phyloP scores from a whole-genome alignment of 495 filamentous ascomycete genomes.

The Xanthoparmelia taractica region DNA sequence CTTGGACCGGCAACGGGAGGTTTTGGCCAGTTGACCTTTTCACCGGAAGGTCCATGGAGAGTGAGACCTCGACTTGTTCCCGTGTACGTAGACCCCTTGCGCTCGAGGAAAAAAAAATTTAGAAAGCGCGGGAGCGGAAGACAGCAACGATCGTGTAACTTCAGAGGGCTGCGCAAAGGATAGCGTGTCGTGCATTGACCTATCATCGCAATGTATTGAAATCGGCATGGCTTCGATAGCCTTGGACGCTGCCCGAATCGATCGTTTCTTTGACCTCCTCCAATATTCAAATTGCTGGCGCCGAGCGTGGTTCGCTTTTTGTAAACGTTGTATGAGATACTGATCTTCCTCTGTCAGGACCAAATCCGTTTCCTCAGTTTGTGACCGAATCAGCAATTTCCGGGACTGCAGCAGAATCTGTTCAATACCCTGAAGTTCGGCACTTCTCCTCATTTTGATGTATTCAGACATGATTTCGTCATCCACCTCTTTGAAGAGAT shows the following conservation, averaged over 20 bases:
- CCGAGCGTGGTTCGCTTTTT: slow-evolving; percentile 22
- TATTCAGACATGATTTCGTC: not conserved
- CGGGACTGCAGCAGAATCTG: not conserved
- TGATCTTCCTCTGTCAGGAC: not conserved
- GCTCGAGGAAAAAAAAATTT: not conserved
- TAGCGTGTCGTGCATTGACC: too few species aligned
- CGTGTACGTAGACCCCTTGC: not conserved
- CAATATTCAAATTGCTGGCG: slow-evolving; percentile 28
- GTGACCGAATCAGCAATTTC: not conserved
- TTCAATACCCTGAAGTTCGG: not conserved
- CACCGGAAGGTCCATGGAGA: slow-evolving; percentile 5
- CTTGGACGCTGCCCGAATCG: not conserved
- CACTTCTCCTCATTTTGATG: not conserved
- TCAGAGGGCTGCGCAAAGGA: too few species aligned
- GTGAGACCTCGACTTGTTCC: slow-evolving; percentile 4
- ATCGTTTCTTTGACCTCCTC: slow-evolving; percentile 6
- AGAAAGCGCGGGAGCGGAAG: not conserved
- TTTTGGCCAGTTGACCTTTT: slow-evolving; percentile 11
- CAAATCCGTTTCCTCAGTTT: too few species aligned
- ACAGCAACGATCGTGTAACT: not conserved
- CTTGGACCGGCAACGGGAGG: not conserved
- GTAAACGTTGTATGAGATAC: slow-evolving; percentile 21
- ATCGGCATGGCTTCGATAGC: not conserved
- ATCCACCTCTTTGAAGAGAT: not conserved
- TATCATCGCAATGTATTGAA: not conserved